phyloP scores from a whole-genome alignment of 2,329 filamentous ascomycete species.

The Epichloe aotearoae region DNA sequence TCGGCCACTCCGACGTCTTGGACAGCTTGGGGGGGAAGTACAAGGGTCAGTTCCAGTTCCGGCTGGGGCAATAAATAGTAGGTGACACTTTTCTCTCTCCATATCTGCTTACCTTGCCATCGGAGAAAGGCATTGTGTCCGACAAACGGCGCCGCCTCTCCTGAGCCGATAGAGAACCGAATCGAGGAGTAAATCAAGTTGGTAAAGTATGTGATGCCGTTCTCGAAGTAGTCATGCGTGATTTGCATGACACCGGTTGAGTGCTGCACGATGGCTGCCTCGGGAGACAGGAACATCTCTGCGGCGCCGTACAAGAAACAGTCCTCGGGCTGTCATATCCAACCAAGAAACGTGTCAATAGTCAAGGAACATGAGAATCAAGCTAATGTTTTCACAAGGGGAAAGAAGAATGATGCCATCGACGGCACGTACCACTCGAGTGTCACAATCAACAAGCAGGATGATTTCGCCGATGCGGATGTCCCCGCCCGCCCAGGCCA shows the following conservation, averaged over 20 bases:
- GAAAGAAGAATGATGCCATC: background rate
- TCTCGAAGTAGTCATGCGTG: conserved; percentile 59
- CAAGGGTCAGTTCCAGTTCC: background rate
- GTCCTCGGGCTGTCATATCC: conserved; percentile 33
- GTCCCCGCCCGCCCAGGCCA: conserved; percentile 46
- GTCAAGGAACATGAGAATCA: background rate
- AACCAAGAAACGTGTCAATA: background rate
- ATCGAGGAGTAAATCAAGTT: conserved; percentile 66
- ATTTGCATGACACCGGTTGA: conserved; percentile 68
- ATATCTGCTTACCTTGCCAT: conserved; percentile 31
- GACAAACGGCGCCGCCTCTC: conserved; percentile 63
- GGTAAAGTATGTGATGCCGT: conserved; percentile 63
- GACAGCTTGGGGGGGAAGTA: conserved; percentile 12
- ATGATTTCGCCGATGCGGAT: conserved; percentile 51
- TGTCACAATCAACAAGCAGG: conserved; percentile 55
- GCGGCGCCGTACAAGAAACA: conserved; percentile 56
- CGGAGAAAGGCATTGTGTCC: conserved; percentile 66
- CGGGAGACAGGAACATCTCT: conserved; percentile 57
- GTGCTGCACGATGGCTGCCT: conserved; percentile 61
- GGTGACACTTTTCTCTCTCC: background rate
- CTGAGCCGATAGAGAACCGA: conserved; percentile 54
- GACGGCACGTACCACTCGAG: conserved; percentile 34
- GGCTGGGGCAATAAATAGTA: background rate
- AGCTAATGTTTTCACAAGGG: background rate
- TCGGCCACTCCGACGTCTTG: conserved; percentile 19